Conservation (phyloP, 176 grass and related monocot genomes). For the Musa troglodytarum region DNA sequence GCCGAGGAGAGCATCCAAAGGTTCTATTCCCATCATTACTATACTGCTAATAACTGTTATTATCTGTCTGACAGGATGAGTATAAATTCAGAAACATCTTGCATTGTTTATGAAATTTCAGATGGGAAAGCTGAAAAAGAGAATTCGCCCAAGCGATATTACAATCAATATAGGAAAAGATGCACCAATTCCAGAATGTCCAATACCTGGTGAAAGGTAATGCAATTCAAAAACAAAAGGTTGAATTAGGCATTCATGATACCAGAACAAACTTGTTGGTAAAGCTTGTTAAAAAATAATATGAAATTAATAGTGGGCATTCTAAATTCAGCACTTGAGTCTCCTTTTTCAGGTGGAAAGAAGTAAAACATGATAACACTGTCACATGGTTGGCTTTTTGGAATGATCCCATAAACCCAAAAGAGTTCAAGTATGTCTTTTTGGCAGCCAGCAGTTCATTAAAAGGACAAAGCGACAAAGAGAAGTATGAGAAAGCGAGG, state of each 20-base stretch:
- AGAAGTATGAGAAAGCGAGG: conserved; percentile 97
- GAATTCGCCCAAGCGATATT: conserved; percentile 81
- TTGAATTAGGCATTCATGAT: background rate
- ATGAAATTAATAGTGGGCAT: background rate
- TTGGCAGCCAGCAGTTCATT: conserved; percentile 88
- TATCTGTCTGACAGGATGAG: background rate
- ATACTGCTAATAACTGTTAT: background rate
- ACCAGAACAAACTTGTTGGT: background rate
- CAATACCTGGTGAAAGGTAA: conserved; percentile 88
- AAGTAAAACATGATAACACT: conserved; percentile 93
- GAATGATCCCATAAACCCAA: conserved; percentile 92
- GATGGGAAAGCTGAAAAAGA: conserved; percentile 95
- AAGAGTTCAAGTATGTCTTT: conserved; percentile 97
- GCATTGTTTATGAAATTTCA: conserved; percentile 20
- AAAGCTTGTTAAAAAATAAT: background rate
- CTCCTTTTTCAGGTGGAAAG: conserved; percentile 67
- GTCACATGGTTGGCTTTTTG: conserved; percentile 98
- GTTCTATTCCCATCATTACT: conserved; percentile 26
- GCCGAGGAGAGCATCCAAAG: conserved; percentile 98
- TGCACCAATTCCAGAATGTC: conserved; percentile 62
- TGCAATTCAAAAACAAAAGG: background rate
- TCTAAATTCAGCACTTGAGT: background rate
- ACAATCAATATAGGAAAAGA: conserved; percentile 83
- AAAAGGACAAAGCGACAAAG: conserved; percentile 92
- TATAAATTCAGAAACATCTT: conserved; percentile 1